Evolutionary conservation across 495 filamentous ascomycete genomes (phyloP), one percentile per base, ranked within the genome.

Genomic region (Lasiosphaeria ovina): DNA sequence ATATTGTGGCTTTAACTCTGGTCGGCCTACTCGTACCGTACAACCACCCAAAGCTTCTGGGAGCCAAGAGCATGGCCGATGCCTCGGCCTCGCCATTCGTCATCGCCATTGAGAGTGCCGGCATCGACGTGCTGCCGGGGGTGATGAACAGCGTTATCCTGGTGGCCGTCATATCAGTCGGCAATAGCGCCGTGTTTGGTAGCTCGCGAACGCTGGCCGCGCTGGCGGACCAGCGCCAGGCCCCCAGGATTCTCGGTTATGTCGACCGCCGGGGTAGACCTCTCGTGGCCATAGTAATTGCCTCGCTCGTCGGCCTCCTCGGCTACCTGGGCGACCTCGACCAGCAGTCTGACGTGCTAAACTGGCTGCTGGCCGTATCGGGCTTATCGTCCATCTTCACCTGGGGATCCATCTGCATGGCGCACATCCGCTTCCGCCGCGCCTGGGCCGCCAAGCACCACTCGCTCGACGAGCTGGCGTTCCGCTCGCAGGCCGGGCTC

Each of bases 101-200:
- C 64, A 92, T 96, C 65, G 88, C 92, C 57, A 94, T 96, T 62
- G 74, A 87, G 62, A 86, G 89, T 60, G 90, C 92, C 6, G 87
- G 89, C 16, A 92, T 96, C 66, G 72, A 78, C 1, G 86, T 83
- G 12, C 81, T 95, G 6, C 87, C 88, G 3, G 92, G 89, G 0
- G 79, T 96, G 54, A 92, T 96, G 89, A 96, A 96, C 69, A 85
- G 85, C 34, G 91, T 96, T 17, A 93, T 96, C 70, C 83, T 96
- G 73, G 85, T 96, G 65, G 87, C 92, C 16, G 91, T 96, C 35
- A 70, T 96, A 6, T 92, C 89, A 9, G 92, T 96, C 54, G 92
- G 90, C 17, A 96, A 96, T 72, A 90, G 89, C 6, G 85, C 90
- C 40, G 85, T 96, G 42, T 96, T 93, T 65, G 92, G 92, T 24